Percentiles rank a stretch among this genome's conserved stretches.
Evolutionary conservation across 2,329 filamentous ascomycete genomes (phyloP).

Genomic region (Diatrype stigma): DNA sequence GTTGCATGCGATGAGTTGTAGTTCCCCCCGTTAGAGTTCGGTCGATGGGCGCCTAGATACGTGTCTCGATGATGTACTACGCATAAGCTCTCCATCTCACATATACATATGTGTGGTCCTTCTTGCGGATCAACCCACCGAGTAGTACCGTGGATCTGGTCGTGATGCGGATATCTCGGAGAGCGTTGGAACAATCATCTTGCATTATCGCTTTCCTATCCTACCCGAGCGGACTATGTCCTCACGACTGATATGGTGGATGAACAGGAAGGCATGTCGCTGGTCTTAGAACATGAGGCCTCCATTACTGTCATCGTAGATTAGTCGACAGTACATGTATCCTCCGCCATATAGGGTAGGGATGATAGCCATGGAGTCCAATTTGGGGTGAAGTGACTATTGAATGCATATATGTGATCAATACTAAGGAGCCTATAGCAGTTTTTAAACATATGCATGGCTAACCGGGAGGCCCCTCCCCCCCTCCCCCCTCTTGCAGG

Average conservation of each 20-base stretch:
- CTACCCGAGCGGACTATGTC: neutral
- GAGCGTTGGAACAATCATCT: neutral
- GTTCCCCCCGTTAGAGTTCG: neutral
- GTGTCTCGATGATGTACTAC: neutral
- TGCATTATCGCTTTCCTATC: neutral
- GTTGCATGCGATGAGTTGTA: neutral
- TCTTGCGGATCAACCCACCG: neutral
- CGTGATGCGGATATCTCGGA: neutral
- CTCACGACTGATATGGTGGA: neutral
- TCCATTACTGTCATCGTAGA: neutral
- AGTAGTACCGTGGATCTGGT: neutral
- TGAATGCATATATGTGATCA: neutral
- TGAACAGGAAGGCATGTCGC: neutral
- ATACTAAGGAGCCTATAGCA: neutral
- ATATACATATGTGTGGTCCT: neutral
- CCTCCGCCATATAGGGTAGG: neutral
- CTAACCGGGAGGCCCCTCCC: neutral
- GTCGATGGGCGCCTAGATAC: neutral
- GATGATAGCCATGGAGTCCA: neutral
- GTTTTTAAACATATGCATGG: neutral
- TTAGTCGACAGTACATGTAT: neutral
- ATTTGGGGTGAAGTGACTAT: neutral
- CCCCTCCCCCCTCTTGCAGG: neutral
- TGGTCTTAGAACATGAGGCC: neutral
- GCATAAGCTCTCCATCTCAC: neutral